Evolutionary conservation across 2,329 filamentous ascomycete species (phyloP).

Genomic region (Trichoderma citrinoviride): DNA sequence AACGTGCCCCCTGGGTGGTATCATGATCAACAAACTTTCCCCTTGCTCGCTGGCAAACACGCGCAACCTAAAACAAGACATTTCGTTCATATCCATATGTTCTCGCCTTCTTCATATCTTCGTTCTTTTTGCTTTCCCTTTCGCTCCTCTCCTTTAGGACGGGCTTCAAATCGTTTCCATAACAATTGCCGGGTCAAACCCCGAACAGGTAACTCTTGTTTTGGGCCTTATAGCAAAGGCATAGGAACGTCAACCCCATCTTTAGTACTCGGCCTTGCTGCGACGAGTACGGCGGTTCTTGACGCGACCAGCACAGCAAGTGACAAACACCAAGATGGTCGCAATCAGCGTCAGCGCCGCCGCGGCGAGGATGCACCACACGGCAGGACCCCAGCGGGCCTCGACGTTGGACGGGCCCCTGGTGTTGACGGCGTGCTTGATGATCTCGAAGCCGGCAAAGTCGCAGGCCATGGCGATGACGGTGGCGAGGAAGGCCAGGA

Average conservation of each 20-base stretch:
- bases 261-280: conserved; percentile 12
- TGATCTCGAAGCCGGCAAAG: conserved; percentile 55
- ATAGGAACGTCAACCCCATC: conserved; percentile 22
- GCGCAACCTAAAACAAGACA: conserved; percentile 30
- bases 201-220: neutral
- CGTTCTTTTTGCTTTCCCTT: neutral
- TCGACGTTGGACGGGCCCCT: conserved; percentile 40
- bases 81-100: neutral
- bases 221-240: neutral
- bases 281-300: conserved; percentile 32
- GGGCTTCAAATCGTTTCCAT: neutral
- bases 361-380: conserved; percentile 59
- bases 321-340: conserved; percentile 57
- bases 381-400: conserved; percentile 52
- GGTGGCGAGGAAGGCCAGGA: conserved; percentile 51
- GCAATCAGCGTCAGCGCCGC: conserved; percentile 55
- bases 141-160: neutral
- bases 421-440: conserved; percentile 53
- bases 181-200: neutral
- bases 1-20: conserved; percentile 13
- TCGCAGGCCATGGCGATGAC: conserved; percentile 53
- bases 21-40: neutral
- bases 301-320: conserved; percentile 56
- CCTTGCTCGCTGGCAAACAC: conserved; percentile 20
- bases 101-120: neutral